Base-by-base conservation (phyloP, 2,329 filamentous ascomycete genomes). In the Mariannaea elegans region DNA sequence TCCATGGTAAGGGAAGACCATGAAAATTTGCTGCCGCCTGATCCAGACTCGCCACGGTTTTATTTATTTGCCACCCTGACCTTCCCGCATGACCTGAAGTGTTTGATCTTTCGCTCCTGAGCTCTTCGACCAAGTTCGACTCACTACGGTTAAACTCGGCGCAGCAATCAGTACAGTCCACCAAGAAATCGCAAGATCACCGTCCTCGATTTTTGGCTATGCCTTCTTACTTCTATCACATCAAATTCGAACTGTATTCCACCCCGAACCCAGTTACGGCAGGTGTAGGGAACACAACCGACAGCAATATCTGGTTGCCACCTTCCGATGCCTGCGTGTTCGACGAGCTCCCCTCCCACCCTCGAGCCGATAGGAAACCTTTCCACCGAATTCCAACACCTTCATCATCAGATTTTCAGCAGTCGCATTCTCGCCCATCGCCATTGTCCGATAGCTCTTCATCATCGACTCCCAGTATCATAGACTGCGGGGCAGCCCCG, bases 201-300 rank as follows among this genome's bases (percentile, higher is more conserved):
- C 39, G 42, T 29, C 36, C 45, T 27, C 54, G 27, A 57, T 18
- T 45, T 29, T 29, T 60, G 73, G 78, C 71, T 77, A 87, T 87
- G 85, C 82, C 83, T 78, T 82, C 82, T 27, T 88, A 87, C 72
- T 86, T 85, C 65, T 90, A 89, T 68, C 87, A 90, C 67, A 71
- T 90, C n/a, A 88, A 85, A 66, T 83, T 90, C 68, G 87, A 90
- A 77, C 80, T 90, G 39, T 90, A 89, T 72, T 75, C 80, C 41
- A 81, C 76, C 61, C 73, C 80, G 45, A 73, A 77, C 49, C 79
- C 80, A 4, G 21, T 64, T 45, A 53, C 61, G 41, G 48, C 51
- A 36, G 53, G 48, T 48, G 48, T 56, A 13, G 49, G 45, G 16
- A 58, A 56, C 23, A 60, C 52, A 59, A 54, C 21, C 12, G 57